Evolutionary conservation across 2,329 filamentous ascomycete genomes (phyloP).

Genomic region (Biscogniauxia sp.): DNA sequence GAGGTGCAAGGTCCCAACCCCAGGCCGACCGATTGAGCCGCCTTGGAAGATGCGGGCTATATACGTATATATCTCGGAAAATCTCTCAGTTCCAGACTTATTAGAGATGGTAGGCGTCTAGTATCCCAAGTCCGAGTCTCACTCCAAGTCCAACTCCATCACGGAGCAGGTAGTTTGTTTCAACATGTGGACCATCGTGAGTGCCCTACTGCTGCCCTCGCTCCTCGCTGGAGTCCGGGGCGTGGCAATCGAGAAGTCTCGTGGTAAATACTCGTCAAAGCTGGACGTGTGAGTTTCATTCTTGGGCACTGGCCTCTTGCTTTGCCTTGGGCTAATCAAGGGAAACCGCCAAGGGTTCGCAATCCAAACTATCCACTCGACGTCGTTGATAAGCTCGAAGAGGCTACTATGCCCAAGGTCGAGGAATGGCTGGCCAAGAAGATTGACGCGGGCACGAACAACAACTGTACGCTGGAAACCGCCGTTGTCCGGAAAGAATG

Average conservation of each 20-base stretch:
- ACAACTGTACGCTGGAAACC: slow-evolving; percentile 30
- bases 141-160: slow-evolving; percentile 9
- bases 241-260: slow-evolving; percentile 14
- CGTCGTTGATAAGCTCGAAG: slow-evolving; percentile 30
- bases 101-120: not conserved
- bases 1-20: slow-evolving; percentile 19
- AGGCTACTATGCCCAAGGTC: slow-evolving; percentile 29
- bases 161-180: slow-evolving; percentile 13
- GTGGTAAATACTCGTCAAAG: slow-evolving; percentile 16
- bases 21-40: slow-evolving; percentile 27
- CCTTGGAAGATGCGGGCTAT: slow-evolving; percentile 13
- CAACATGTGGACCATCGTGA: slow-evolving; percentile 23
- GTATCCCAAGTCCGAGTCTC: slow-evolving; percentile 1
- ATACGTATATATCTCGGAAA: slow-evolving; percentile 23
- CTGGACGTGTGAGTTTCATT: slow-evolving; percentile 21
- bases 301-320: not conserved
- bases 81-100: slow-evolving; percentile 4
- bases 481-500: slow-evolving; percentile 30
- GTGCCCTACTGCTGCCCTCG: slow-evolving; percentile 22
- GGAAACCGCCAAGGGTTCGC: slow-evolving; percentile 16
- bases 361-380: slow-evolving; percentile 31
- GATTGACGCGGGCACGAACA: slow-evolving; percentile 22
- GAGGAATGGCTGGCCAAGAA: slow-evolving; percentile 26
- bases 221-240: slow-evolving; percentile 24
- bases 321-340: slow-evolving; percentile 8